These are phyloP conservation scores for Prunus yedoensis DNA, from an alignment of 331 rosid species.

Conservation along the genomic window DNA sequence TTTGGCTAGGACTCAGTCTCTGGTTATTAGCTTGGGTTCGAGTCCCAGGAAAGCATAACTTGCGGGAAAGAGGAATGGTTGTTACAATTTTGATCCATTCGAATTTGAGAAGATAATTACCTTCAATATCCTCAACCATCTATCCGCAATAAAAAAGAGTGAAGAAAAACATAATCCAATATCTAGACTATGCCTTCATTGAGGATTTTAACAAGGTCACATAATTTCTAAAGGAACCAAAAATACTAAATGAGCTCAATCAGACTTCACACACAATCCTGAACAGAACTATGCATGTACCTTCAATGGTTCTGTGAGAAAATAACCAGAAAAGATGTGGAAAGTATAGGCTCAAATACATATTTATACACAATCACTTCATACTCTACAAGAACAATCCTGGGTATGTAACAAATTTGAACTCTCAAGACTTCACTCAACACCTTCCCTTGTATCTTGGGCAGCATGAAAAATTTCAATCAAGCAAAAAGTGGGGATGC, in stretches of 20 bases:
- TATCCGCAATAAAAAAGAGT: too few species aligned
- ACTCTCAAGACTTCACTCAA: conserved; percentile 15
- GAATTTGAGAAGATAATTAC: too few species aligned
- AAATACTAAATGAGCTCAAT: background rate
- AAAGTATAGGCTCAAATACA: background rate
- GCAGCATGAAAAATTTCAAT: conserved; percentile 15
- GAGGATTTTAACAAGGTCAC: background rate
- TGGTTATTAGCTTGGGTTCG: too few species aligned
- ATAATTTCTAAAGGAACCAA: background rate
- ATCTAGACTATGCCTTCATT: too few species aligned
- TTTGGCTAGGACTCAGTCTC: too few species aligned
- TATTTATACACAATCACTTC: conserved; percentile 5
- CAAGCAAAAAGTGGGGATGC: conserved; percentile 46
- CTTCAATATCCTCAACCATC: too few species aligned
- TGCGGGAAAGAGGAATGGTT: too few species aligned
- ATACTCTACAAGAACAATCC: conserved; percentile 18
- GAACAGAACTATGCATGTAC: background rate
- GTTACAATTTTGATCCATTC: too few species aligned
- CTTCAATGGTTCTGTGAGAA: background rate
- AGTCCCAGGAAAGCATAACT: too few species aligned
- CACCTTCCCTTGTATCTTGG: background rate
- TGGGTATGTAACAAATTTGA: conserved; percentile 29
- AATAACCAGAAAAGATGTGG: background rate
- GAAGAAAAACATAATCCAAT: too few species aligned
- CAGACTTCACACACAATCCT: conserved; percentile 3